Base-by-base conservation (phyloP, 768 basidiomycete genomes). In the Lactarius vividus region DNA sequence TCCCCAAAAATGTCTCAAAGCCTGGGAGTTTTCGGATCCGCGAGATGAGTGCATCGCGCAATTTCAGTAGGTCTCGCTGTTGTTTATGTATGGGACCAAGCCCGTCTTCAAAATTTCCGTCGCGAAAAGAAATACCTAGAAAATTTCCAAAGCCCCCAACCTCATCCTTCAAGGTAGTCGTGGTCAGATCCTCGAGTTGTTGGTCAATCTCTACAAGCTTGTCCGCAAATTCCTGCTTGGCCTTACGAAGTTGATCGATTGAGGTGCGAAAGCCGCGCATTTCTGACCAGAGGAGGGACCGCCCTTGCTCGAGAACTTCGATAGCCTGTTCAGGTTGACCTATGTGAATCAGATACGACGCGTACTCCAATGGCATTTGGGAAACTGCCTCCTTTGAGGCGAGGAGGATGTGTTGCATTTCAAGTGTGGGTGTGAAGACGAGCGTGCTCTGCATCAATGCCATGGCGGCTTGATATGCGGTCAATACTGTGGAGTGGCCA, bases 201-300 rank as follows among this genome's bases (percentile, higher is more conserved):
- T 29, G 20, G 40, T 23, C 26, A 11, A 46, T 23, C 2, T 28
- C 37, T 9, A 4, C 40, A 16, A 55, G 26, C 8, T 23, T 3
- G 3, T 55, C 15, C 2, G 67, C 67, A 6, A 68, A 39, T 4
- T 4, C 44, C 9, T 49, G 52, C 16, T 61, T 15, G 20, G 29
- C 28, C 0, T 4, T 20, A 7, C 53, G 39, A n/a, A 68, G 56
- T 10, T 49, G 53, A 15, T 68, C 67, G 9, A 57, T 18, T 2
- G 67, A 59, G 5, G 65, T 53, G 6, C 67, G 67, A 23, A 68
- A 40, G 5, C 57, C 54, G 28, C 52, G 65, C 33, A 68, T 40
- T 52, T 68, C 46, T 0, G 57, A 59, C 67, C 67, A 68, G 4
- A 68, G 57, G 18, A 68, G 26, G 35, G 65, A n/a, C 7, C 67